Evolutionary conservation across 2,329 filamentous ascomycete species (phyloP).

Genomic region (Cadophora gregata): DNA sequence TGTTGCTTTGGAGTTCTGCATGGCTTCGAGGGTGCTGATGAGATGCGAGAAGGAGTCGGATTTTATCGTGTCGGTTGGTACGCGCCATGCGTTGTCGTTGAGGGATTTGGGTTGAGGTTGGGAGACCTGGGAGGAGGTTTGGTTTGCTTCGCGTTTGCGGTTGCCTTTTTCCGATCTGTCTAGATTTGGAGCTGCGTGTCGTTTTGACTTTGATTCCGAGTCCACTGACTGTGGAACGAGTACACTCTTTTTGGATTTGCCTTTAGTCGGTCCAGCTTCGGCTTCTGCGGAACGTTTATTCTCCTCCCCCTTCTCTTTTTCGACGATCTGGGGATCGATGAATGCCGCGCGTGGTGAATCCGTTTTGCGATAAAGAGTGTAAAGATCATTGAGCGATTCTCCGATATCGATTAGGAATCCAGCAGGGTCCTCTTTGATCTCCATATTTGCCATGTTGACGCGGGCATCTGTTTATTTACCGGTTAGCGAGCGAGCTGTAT

Average conservation of each 20-base stretch:
- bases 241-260: constrained; percentile 2
- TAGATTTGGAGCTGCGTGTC: too few species aligned
- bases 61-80: constrained; percentile 36
- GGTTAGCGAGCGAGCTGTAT: neutral
- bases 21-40: constrained; percentile 41
- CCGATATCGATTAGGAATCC: constrained; percentile 55
- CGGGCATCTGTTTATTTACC: constrained; percentile 55
- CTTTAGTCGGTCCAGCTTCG: neutral
- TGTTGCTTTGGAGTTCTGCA: constrained; percentile 43
- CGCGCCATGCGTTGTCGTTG: neutral
- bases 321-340: constrained; percentile 38
- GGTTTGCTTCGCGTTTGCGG: too few species aligned
- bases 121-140: too few species aligned
- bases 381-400: constrained; percentile 52
- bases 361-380: constrained; percentile 53
- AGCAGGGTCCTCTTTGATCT: constrained; percentile 47
- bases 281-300: constrained; percentile 11
- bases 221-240: neutral
- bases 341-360: constrained; percentile 6
- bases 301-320: constrained; percentile 27
- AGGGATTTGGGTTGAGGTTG: neutral
- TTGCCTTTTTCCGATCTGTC: too few species aligned
- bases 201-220: neutral
- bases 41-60: constrained; percentile 41
- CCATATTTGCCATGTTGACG: constrained; percentile 54